phyloP scores from a whole-genome alignment of 345 rosid genomes.

The Excoecaria agallocha region DNA sequence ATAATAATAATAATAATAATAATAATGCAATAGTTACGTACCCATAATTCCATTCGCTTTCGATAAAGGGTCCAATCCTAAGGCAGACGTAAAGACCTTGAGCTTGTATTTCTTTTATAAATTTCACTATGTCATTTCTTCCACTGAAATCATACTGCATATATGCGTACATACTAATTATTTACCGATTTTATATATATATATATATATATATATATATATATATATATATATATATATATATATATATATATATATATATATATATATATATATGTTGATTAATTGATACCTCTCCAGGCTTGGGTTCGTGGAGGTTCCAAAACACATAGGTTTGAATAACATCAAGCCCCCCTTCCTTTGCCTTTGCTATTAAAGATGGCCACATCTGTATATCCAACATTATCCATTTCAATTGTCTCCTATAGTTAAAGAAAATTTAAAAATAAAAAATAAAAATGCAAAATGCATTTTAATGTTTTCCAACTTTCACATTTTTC shows the following conservation, averaged over 20 bases:
- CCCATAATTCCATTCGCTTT: constrained; percentile 94
- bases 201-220: too few species aligned
- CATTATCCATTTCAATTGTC: too few species aligned
- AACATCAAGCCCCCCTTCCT: constrained; percentile 82
- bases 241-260: background rate
- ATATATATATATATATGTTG: background rate
- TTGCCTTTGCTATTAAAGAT: constrained; percentile 62
- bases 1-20: too few species aligned
- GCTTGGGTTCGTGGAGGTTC: constrained; percentile 81
- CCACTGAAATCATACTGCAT: constrained; percentile 80
- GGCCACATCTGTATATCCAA: constrained; percentile 71
- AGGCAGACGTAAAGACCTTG: constrained; percentile 78
- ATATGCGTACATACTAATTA: background rate
- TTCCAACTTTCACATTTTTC: too few species aligned
- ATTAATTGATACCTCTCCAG: constrained; percentile 47
- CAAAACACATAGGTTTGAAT: constrained; percentile 87
- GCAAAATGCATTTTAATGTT: too few species aligned
- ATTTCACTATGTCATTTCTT: constrained; percentile 66
- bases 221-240: too few species aligned
- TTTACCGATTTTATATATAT: background rate
- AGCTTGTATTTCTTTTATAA: constrained; percentile 68
- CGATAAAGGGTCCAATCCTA: constrained; percentile 83
- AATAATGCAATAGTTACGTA: constrained; percentile 12
- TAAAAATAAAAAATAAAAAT: too few species aligned
- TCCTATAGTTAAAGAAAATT: too few species aligned